These are phyloP conservation scores for Saccharomyces paradoxus DNA, from an alignment of 805 yeast genomes.

Conservation along the genomic window DNA sequence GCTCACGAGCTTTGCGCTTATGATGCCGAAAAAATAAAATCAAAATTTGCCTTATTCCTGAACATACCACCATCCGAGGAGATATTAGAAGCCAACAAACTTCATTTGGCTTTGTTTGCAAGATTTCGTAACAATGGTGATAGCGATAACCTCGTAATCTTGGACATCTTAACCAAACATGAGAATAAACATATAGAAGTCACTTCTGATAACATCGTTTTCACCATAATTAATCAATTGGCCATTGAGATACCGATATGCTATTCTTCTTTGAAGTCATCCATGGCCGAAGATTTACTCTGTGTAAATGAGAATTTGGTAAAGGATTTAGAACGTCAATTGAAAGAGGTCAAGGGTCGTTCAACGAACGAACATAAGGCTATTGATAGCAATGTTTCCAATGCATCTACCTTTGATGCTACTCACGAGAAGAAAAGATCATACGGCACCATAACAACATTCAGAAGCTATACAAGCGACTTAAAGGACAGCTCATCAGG, in stretches of 20 bases:
- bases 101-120: constrained; percentile 44
- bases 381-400: neutral
- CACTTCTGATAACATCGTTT: constrained; percentile 1
- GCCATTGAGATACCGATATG: constrained; percentile 13
- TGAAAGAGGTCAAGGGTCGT: neutral
- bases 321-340: constrained; percentile 8
- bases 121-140: constrained; percentile 32
- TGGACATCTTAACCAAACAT: constrained; percentile 10
- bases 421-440: constrained; percentile 18
- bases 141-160: constrained; percentile 6
- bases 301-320: constrained; percentile 17
- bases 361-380: neutral
- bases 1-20: constrained; percentile 59
- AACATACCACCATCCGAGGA: constrained; percentile 41
- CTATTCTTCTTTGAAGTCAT: constrained; percentile 23
- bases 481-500: constrained; percentile 8
- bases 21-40: constrained; percentile 44
- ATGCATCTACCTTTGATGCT: neutral
- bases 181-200: constrained; percentile 3
- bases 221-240: constrained; percentile 6
- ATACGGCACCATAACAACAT: constrained; percentile 27
- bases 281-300: constrained; percentile 13
- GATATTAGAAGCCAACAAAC: constrained; percentile 31
- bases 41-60: constrained; percentile 59
- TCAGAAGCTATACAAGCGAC: constrained; percentile 26